A percentile compares a stretch with the other conserved stretches of the same genome.
Evolutionary conservation across 768 basidiomycete species (phyloP).

Genomic region (Mycena amicta): DNA sequence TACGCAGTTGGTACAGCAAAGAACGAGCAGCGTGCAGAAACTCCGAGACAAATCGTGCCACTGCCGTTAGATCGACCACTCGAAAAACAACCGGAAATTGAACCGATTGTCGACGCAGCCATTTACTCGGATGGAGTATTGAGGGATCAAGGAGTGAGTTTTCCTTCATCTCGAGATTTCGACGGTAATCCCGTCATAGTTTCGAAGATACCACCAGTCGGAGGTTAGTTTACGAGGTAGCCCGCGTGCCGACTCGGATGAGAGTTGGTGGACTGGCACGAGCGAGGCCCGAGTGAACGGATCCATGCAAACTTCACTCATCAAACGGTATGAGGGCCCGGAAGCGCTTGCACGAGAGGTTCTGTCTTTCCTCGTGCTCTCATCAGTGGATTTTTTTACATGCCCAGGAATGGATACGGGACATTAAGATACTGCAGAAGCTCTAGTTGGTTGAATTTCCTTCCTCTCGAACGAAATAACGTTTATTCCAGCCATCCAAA

Average conservation of each 20-base stretch:
- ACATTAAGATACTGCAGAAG: constrained; percentile 53
- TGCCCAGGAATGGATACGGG: constrained; percentile 48
- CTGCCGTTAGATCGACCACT: background rate
- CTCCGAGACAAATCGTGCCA: background rate
- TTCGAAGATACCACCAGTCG: constrained; percentile 52
- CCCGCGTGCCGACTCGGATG: constrained; percentile 36
- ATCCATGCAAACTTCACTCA: constrained; percentile 31
- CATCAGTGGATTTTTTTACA: background rate
- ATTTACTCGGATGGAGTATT: constrained; percentile 24
- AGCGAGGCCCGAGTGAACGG: constrained; percentile 44
- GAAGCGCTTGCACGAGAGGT: constrained; percentile 37
- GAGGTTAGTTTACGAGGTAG: constrained; percentile 43
- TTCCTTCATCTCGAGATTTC: background rate
- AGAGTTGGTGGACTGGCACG: constrained; percentile 53
- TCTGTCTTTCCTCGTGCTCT: background rate
- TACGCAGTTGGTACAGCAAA: constrained; percentile 34
- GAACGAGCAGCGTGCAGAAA: background rate
- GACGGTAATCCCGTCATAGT: constrained; percentile 31
- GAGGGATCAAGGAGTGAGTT: constrained; percentile 38
- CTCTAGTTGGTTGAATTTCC: constrained; percentile 40
- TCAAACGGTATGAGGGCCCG: constrained; percentile 48
- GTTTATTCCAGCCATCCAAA: constrained; percentile 46
- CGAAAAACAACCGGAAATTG: constrained; percentile 5
- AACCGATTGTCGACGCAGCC: constrained; percentile 11
- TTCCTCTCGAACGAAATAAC: background rate